Evolutionary conservation across 2,329 filamentous ascomycete genomes (phyloP).

Genomic region (Xylariaceae sp.): DNA sequence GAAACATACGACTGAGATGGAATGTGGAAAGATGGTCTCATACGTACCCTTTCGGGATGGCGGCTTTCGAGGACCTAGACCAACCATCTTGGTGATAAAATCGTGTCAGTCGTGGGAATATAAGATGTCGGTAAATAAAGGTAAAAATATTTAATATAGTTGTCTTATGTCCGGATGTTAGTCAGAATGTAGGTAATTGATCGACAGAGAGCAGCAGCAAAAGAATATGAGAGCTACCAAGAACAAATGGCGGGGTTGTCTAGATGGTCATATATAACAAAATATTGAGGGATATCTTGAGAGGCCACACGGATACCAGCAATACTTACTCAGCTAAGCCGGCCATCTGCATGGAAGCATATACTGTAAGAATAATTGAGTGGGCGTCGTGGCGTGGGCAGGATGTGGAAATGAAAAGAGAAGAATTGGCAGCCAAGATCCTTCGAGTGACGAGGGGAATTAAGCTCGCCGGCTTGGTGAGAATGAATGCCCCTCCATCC

Average conservation of each 20-base stretch:
- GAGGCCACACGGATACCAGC: conserved; percentile 7
- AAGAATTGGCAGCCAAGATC: conserved; percentile 15
- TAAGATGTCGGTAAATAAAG: background rate
- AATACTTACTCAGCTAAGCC: conserved; percentile 25
- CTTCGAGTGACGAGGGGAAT: conserved; percentile 26
- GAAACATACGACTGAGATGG: conserved; percentile 6
- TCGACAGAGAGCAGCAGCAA: background rate
- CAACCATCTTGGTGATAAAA: conserved; percentile 48
- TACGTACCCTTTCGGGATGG: conserved; percentile 68
- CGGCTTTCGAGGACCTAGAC: conserved; percentile 53
- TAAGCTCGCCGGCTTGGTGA: conserved; percentile 25
- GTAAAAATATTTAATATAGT: conserved; percentile 1
- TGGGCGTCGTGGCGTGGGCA: conserved; percentile 5
- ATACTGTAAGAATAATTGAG: too few relatives aligned
- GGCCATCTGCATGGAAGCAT: conserved; percentile 10
- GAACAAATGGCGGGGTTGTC: conserved; percentile 7
- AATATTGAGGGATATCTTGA: conserved; percentile 1
- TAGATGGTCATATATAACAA: conserved; percentile 16
- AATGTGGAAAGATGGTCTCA: conserved; percentile 16
- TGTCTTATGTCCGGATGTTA: conserved; percentile 8
- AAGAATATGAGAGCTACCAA: background rate
- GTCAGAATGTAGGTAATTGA: conserved; percentile 2
- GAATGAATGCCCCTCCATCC: conserved; percentile 26
- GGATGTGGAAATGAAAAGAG: conserved; percentile 8
- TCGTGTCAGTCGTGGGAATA: conserved; percentile 6